Conservation (phyloP, 2,329 filamentous ascomycete species). For the Bimuria novae-zelandiae region DNA sequence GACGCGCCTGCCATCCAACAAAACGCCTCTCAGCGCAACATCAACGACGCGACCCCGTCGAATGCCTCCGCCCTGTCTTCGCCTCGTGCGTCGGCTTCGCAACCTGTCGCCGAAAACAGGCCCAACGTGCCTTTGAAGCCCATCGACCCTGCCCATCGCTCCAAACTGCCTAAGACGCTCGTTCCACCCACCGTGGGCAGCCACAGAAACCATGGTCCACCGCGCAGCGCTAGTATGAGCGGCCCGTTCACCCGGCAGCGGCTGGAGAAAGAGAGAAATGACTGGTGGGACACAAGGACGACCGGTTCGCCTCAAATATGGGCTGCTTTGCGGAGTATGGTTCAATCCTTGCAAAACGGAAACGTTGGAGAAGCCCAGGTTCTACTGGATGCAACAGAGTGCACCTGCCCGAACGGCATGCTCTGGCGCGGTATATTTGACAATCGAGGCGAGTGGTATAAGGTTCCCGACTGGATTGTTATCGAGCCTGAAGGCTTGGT, state of each 20-base stretch:
- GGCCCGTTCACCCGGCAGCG: constrained; percentile 60
- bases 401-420: constrained; percentile 51
- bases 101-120: constrained; percentile 11
- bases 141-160: constrained; percentile 31
- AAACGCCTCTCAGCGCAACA: constrained; percentile 32
- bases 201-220: constrained; percentile 22
- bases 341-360: constrained; percentile 67
- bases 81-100: constrained; percentile 24
- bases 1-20: constrained; percentile 4
- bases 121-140: constrained; percentile 34
- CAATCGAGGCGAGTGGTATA: constrained; percentile 50
- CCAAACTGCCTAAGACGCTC: constrained; percentile 35
- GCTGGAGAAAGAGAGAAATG: constrained; percentile 71
- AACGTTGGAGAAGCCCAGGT: constrained; percentile 66
- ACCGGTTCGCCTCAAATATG: constrained; percentile 79
- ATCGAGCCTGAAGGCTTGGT: constrained; percentile 49
- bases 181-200: constrained; percentile 22
- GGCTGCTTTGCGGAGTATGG: constrained; percentile 71
- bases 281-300: constrained; percentile 90
- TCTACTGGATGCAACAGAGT: constrained; percentile 75
- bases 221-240: constrained; percentile 25
- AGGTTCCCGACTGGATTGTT: constrained; percentile 52
- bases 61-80: constrained; percentile 22
- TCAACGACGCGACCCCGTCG: constrained; percentile 31
- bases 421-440: constrained; percentile 52